Conservation (phyloP, 1,139 yeast genomes). For the Saccharomyces hybrid region DNA sequence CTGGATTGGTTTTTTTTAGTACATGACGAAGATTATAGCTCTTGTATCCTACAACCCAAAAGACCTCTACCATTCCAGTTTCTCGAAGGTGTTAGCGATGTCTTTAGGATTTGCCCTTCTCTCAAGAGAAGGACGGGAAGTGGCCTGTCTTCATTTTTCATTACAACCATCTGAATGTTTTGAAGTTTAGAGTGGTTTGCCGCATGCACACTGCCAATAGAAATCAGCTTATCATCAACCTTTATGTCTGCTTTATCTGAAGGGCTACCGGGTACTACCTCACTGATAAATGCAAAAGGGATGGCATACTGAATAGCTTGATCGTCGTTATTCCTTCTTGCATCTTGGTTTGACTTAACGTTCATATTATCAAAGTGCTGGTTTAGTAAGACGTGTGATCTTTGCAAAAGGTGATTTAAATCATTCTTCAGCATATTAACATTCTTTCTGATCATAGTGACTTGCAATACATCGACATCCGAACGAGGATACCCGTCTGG, state of each 20-base stretch:
- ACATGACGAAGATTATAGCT: not conserved
- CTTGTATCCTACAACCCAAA: slow-evolving; percentile 47
- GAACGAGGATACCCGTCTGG: slow-evolving; percentile 77
- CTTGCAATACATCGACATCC: slow-evolving; percentile 71
- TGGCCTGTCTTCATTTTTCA: slow-evolving; percentile 13
- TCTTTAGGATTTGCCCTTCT: slow-evolving; percentile 9
- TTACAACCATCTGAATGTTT: slow-evolving; percentile 15
- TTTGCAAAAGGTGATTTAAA: slow-evolving; percentile 42
- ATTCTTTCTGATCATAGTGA: slow-evolving; percentile 52
- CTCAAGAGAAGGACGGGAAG: slow-evolving; percentile 18
- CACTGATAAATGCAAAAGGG: slow-evolving; percentile 53
- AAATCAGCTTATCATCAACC: slow-evolving; percentile 41
- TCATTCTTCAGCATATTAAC: slow-evolving; percentile 68
- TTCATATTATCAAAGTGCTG: slow-evolving; percentile 34
- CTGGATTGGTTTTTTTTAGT: not conserved
- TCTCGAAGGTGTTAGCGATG: slow-evolving; percentile 42
- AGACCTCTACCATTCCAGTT: slow-evolving; percentile 68
- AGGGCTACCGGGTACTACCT: slow-evolving; percentile 44
- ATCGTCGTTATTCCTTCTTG: not conserved
- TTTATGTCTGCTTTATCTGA: slow-evolving; percentile 37
- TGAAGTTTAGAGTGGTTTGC: slow-evolving; percentile 43
- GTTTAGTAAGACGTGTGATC: slow-evolving; percentile 41
- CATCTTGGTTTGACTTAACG: not conserved
- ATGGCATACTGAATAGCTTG: slow-evolving; percentile 15
- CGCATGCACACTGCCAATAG: slow-evolving; percentile 48